Base-by-base conservation (phyloP, 805 yeast genomes). In the Maudiozyma bulderi region DNA sequence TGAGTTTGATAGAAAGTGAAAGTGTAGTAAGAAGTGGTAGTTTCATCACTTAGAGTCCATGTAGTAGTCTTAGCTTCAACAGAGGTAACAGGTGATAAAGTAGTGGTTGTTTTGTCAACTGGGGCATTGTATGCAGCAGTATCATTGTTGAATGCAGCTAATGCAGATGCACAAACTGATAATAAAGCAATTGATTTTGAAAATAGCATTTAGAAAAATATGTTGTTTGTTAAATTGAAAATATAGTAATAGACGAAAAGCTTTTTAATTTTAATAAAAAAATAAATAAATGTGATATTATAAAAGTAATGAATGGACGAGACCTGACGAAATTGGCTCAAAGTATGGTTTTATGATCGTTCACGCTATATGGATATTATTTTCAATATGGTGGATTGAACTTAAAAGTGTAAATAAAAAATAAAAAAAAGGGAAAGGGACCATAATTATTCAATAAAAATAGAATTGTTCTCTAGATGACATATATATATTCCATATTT, bases 1-100 rank as follows among this genome's bases (percentile, higher is more conserved):
- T 44, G 32, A 29, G 63, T 61, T n/a, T 49, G 32, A 45, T 45
- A 61, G 11, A 51, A 33, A 31, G 64, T 60, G 28, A 52, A 52
- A 7, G 65, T 61, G 40, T 59, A 50, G 40, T 48, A 57, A 37
- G 55, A 53, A 32, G 65, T 62, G 33, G 64, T 57, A 8, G 60
- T 56, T 11, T 51, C 57, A 40, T 61, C 63, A 34, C 50, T 48
- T 43, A 59, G 60, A 28, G 58, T 54, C 13, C 44, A 40, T 10
- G 55, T 53, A 29, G 52, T 54, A 1, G 51, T 50, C 29, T 47
- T 40, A 29, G 61, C 50, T 20, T 41, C 49, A 8, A 60, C 57
- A 7, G 60, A 49, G 42, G 54, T 52, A 34, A 52, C 50, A 46
- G 62, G 61, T 13, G 56, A 48, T 40, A 56, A 48, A 38, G 61